Evolutionary conservation across 768 basidiomycete species (phyloP).

Genomic region (Exidia glandulosa): DNA sequence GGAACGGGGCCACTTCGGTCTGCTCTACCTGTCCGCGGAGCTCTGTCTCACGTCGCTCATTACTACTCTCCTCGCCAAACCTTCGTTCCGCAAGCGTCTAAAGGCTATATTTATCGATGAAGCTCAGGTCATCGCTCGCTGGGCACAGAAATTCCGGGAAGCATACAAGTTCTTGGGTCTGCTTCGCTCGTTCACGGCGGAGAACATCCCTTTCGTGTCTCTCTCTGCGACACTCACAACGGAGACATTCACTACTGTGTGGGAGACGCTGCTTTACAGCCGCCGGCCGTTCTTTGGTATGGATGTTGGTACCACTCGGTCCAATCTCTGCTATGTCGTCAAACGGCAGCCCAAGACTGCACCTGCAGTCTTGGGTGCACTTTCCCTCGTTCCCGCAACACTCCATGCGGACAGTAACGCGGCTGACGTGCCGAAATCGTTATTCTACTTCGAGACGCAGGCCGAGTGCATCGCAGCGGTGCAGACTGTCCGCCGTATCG

Average conservation of each 20-base stretch:
- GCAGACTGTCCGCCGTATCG: conserved; percentile 7
- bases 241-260: conserved; percentile 17
- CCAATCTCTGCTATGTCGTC: conserved; percentile 15
- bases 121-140: not conserved
- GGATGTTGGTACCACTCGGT: conserved; percentile 16
- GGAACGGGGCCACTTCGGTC: not conserved
- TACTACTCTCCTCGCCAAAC: not conserved
- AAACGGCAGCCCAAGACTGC: conserved; percentile 6
- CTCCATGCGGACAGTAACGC: conserved; percentile 5
- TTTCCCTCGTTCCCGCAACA: conserved; percentile 10
- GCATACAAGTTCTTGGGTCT: not conserved
- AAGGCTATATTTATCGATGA: not conserved
- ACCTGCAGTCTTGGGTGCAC: conserved; percentile 9
- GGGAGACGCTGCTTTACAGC: conserved; percentile 16
- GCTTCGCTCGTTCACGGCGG: not conserved
- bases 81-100: not conserved
- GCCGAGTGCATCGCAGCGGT: conserved; percentile 7
- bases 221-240: not conserved
- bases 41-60: not conserved
- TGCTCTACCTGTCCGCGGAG: not conserved
- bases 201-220: not conserved
- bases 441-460: conserved; percentile 14
- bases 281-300: conserved; percentile 23
- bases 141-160: not conserved
- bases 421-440: conserved; percentile 8